Base-by-base conservation (phyloP, 257 asterid species). In the Apocynum venetum region DNA sequence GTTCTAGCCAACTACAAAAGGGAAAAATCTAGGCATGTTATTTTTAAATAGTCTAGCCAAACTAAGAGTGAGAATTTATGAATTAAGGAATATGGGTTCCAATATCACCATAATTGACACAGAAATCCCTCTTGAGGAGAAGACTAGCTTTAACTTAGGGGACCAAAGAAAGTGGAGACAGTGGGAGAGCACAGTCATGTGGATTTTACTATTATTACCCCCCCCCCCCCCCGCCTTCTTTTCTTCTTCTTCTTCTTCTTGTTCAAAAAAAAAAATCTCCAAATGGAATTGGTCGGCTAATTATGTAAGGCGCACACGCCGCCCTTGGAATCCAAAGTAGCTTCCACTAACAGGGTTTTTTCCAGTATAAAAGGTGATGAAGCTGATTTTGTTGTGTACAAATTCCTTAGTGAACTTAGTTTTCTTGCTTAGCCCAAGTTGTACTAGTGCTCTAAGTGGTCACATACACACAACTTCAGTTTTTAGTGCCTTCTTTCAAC, bases 221-320 rank as follows among this genome's bases (percentile, higher is more conserved):
- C 56, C 57, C 56, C 55, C 75, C 74, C 65, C n/a, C n/a, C n/a
- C n/a, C n/a, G n/a, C n/a, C 44, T n/a, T 71, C 71, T 38, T 63
- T 11, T 2, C 19, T 2, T 53, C 74, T 65, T 78, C n/a, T 0
- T 38, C 43, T 80, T 67, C 77, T 74, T 52, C 38, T 52, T 60
- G 20, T 79, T 69, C 55, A 36, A 8, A 80, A 67, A 25, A n/a
- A 25, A 13, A 4, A 44, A 79, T 72, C 81, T 76, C 56, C 19
- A 82, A 82, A 83, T 85, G 88, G 88, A 75, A 77, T 84, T 78
- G 89, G 88, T 77, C 90, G 92, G 91, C 6, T 25, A n/a, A 7
- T 55, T 55, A 15, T 44, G 35, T 35, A 31, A 84, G 78, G 69
- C 72, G 69, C 72, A 66, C 69, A 79, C 44, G 76, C 89, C 88